Percentiles rank a stretch among this genome's conserved stretches.
phyloP scores from a whole-genome alignment of 176 grass and related monocot species.

The Oryza glumipatula region DNA sequence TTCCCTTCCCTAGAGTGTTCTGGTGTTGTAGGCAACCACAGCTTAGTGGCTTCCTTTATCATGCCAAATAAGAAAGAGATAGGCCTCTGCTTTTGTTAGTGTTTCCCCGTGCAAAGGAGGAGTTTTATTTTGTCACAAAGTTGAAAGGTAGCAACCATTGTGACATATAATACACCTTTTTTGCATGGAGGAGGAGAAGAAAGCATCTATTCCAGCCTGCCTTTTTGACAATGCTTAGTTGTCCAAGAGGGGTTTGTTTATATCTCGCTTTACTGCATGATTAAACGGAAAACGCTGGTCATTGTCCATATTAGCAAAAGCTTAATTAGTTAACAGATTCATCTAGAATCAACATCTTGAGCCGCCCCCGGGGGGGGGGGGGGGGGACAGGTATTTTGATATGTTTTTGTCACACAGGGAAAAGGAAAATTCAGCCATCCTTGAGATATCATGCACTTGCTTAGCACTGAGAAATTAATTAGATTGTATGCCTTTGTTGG shows the following conservation, averaged over 20 bases:
- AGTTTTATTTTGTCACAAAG: slow-evolving; percentile 42
- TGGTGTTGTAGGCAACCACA: slow-evolving; percentile 26
- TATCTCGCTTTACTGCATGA: slow-evolving; percentile 10
- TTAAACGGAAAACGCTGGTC: slow-evolving; percentile 19
- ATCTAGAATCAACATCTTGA: slow-evolving; percentile 23
- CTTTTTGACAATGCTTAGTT: slow-evolving; percentile 43
- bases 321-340: slow-evolving; percentile 38
- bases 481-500: not conserved
- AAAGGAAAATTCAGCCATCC: not conserved
- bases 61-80: slow-evolving; percentile 20
- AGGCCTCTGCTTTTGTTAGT: slow-evolving; percentile 27
- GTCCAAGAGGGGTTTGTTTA: slow-evolving; percentile 15
- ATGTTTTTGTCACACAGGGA: not conserved
- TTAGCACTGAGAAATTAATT: not conserved
- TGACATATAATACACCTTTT: slow-evolving; percentile 8
- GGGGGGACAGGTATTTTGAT: not conserved
- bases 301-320: slow-evolving; percentile 35
- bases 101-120: slow-evolving; percentile 10
- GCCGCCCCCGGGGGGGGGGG: no score
- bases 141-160: slow-evolving; percentile 6
- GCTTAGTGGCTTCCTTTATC: slow-evolving; percentile 22
- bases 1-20: slow-evolving; percentile 34
- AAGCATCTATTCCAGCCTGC: slow-evolving; percentile 48
- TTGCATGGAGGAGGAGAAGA: slow-evolving; percentile 41
- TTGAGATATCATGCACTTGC: not conserved